Percentiles rank a stretch among this genome's conserved stretches.
phyloP scores from a whole-genome alignment of 345 rosid genomes.

The Citropsis articulata region DNA sequence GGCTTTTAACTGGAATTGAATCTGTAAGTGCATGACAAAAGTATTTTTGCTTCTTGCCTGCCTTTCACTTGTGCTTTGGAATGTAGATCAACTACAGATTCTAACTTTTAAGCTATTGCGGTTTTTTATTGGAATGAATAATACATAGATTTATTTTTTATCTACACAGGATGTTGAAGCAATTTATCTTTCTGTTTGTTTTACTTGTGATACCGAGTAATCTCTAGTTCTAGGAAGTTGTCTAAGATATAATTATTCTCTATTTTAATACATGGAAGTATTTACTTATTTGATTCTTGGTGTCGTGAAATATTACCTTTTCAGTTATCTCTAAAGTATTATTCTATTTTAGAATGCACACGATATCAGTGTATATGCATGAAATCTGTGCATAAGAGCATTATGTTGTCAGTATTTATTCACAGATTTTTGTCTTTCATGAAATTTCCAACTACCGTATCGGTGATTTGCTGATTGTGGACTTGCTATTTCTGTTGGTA shows the following conservation, averaged over 20 bases:
- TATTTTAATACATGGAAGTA: constrained; percentile 3
- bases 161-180: background rate
- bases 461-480: background rate
- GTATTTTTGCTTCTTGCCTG: background rate
- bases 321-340: background rate
- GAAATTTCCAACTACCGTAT: background rate
- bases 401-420: background rate
- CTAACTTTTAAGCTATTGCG: background rate
- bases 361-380: background rate
- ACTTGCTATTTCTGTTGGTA: background rate
- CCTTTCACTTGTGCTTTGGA: background rate
- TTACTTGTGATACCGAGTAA: background rate
- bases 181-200: background rate
- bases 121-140: background rate
- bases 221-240: constrained; percentile 3
- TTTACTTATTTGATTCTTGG: background rate
- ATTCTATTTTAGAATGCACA: background rate
- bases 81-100: background rate
- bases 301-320: background rate
- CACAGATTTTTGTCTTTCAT: background rate
- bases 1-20: constrained; percentile 80
- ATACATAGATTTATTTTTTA: background rate
- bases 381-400: background rate
- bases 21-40: constrained; percentile 46
- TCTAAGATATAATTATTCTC: background rate